phyloP scores from a whole-genome alignment of 2,329 filamentous ascomycete species.

The Didymella sp. region DNA sequence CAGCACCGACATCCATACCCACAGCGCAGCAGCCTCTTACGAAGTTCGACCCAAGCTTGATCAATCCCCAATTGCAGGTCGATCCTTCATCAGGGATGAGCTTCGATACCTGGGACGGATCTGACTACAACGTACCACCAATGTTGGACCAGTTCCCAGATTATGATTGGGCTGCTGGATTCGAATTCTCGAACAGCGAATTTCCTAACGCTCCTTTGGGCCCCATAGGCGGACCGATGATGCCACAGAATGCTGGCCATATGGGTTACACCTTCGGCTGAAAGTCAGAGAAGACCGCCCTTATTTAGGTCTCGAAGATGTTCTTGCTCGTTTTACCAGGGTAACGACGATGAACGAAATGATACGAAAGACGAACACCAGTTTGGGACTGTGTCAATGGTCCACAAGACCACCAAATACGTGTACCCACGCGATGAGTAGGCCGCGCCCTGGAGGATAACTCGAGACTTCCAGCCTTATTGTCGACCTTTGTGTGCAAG shows the following conservation, averaged over 20 bases:
- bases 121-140: constrained; percentile 39
- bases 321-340: neutral
- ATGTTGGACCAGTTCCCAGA: constrained; percentile 49
- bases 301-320: no score
- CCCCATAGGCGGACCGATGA: constrained; percentile 28
- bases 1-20: constrained; percentile 4
- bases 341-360: neutral
- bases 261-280: constrained; percentile 41
- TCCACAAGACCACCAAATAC: neutral
- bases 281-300: neutral
- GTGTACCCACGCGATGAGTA: neutral
- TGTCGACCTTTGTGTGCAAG: neutral
- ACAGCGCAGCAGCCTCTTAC: constrained; percentile 26
- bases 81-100: constrained; percentile 31
- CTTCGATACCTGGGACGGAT: constrained; percentile 39
- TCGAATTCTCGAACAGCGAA: constrained; percentile 43
- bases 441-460: neutral
- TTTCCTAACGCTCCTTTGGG: constrained; percentile 34
- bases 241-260: constrained; percentile 29
- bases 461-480: neutral
- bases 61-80: constrained; percentile 30
- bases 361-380: neutral
- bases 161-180: constrained; percentile 49
- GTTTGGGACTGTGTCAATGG: neutral
- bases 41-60: constrained; percentile 39